These are phyloP conservation scores for Infundibulicybe gibba DNA, from an alignment of 768 basidiomycete species.

Conservation along the genomic window DNA sequence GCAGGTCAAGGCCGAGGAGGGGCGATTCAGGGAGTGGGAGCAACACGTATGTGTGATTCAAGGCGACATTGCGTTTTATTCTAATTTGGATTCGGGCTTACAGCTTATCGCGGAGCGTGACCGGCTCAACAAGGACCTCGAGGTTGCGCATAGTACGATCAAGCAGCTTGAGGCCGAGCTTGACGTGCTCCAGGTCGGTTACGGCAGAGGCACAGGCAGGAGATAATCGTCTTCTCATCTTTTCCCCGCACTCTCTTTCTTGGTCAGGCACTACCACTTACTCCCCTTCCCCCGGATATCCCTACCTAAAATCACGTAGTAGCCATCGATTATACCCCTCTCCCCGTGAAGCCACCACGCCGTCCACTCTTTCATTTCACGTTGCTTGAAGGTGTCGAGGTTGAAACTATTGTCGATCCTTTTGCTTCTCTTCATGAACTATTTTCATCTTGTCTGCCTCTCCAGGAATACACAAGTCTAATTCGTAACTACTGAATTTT, in stretches of 20 bases:
- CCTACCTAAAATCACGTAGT: not conserved
- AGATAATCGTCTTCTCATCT: constrained; percentile 35
- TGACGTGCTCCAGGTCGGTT: constrained; percentile 84
- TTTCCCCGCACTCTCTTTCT: not conserved
- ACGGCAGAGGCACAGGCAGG: constrained; percentile 69
- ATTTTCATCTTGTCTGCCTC: no score
- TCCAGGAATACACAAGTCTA: no score
- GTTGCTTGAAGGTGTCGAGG: no score
- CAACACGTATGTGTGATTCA: no score
- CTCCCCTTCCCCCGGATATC: not conserved
- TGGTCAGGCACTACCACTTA: not conserved
- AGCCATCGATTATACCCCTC: not conserved
- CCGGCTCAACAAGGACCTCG: constrained; percentile 98
- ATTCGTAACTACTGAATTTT: no score
- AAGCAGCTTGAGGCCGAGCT: constrained; percentile 89
- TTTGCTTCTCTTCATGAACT: no score
- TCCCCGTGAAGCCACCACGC: no score
- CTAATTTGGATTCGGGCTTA: constrained; percentile 12
- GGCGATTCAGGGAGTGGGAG: no score
- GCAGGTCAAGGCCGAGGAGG: no score
- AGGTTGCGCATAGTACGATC: constrained; percentile 87
- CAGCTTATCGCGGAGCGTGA: constrained; percentile 98
- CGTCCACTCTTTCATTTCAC: not conserved
- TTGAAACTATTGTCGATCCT: no score
- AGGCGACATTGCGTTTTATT: no score